phyloP scores from a whole-genome alignment of 2,329 filamentous ascomycete species.

The Cladosporium velox region DNA sequence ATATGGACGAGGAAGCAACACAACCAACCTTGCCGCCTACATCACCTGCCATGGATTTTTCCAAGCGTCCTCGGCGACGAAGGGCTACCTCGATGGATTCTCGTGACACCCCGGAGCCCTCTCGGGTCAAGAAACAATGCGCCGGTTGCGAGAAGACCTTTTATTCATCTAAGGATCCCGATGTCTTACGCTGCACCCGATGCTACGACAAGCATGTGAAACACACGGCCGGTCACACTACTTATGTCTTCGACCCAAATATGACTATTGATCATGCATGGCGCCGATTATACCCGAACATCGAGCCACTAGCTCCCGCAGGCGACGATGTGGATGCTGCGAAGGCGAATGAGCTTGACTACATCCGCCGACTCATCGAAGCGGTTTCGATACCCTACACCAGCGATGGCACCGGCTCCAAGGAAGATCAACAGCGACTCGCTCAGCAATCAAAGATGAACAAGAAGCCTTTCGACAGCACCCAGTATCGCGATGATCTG shows the following conservation, averaged over 20 bases:
- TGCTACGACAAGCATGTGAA: constrained; percentile 20
- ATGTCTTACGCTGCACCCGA: constrained; percentile 13
- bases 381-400: constrained; percentile 15
- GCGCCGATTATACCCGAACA: constrained; percentile 1
- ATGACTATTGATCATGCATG: constrained; percentile 4
- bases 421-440: constrained; percentile 15
- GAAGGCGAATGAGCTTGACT: not conserved
- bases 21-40: not conserved
- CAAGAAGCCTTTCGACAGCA: constrained; percentile 19
- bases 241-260: constrained; percentile 8
- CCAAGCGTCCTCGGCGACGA: not conserved
- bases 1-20: not conserved
- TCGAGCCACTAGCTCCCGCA: not conserved
- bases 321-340: constrained; percentile 10
- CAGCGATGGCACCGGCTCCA: constrained; percentile 5
- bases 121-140: constrained; percentile 16
- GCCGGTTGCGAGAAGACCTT: constrained; percentile 18
- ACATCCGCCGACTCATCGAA: constrained; percentile 11
- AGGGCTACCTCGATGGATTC: constrained; percentile 1
- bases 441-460: constrained; percentile 21
- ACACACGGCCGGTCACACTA: constrained; percentile 19
- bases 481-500: constrained; percentile 23
- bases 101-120: not conserved
- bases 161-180: constrained; percentile 13
- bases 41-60: not conserved